These are phyloP conservation scores for Pythium dissimile DNA, from an alignment of 352 stramenopile species.

Conservation along the genomic window DNA sequence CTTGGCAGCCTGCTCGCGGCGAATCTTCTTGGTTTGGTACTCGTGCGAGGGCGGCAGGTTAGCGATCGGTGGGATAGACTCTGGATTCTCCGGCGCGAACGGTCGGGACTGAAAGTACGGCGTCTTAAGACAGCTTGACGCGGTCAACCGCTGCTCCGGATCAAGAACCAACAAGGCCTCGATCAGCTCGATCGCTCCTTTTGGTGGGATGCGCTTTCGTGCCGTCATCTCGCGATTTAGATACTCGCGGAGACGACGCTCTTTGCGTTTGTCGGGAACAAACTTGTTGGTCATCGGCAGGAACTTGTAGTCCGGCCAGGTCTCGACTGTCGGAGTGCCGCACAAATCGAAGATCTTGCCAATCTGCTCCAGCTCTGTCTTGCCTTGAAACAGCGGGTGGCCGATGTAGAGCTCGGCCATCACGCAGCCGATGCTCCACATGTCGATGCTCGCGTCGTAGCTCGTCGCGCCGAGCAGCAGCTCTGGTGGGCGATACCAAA, in stretches of 20 bases:
- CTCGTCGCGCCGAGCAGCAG: constrained; percentile 91
- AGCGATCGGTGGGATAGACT: constrained; percentile 56
- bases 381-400: constrained; percentile 83
- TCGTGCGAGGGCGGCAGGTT: constrained; percentile 83
- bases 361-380: constrained; percentile 87
- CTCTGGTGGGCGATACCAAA: constrained; percentile 95
- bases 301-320: constrained; percentile 87
- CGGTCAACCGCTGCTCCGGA: constrained; percentile 91
- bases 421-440: constrained; percentile 94
- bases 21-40: constrained; percentile 89
- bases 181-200: constrained; percentile 90
- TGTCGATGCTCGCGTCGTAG: constrained; percentile 93
- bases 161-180: constrained; percentile 94
- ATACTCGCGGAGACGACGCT: constrained; percentile 61
- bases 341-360: constrained; percentile 88
- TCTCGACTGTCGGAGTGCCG: constrained; percentile 73
- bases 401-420: constrained; percentile 87
- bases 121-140: constrained; percentile 90
- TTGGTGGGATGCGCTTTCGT: constrained; percentile 76
- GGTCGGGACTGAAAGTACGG: constrained; percentile 91
- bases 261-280: constrained; percentile 73
- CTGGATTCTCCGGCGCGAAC: constrained; percentile 57
- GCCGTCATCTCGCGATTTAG: constrained; percentile 69
- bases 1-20: constrained; percentile 75
- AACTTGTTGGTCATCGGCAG: constrained; percentile 80